Percentiles rank a stretch among this genome's conserved stretches.
These are phyloP conservation scores for Leishmania turanica DNA, from an alignment of 208 protist genomes.

Conservation along the genomic window DNA sequence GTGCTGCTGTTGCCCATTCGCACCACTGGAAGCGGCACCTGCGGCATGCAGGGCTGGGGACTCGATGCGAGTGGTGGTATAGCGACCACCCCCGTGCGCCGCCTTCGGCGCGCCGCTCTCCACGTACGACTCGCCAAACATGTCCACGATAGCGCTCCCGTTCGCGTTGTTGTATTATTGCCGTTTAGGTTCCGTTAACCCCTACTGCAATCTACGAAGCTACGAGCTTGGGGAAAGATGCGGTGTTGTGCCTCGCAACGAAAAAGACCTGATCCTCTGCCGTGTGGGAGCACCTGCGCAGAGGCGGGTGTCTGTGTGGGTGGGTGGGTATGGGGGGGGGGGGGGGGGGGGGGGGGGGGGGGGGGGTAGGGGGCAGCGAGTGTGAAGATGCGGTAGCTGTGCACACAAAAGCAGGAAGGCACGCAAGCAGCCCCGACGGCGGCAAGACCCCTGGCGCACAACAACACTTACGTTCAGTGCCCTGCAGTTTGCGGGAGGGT, in stretches of 20 bases:
- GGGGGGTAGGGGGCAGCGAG: background rate
- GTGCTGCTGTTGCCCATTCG: slow-evolving; percentile 1
- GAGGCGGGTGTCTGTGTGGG: background rate
- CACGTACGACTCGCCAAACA: slow-evolving; percentile 53
- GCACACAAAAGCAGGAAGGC: background rate
- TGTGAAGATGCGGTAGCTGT: background rate
- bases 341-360: too few species aligned
- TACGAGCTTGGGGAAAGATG: background rate
- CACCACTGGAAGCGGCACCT: slow-evolving; percentile 1
- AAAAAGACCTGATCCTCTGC: background rate
- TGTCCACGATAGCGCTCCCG: slow-evolving; percentile 1
- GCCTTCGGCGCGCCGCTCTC: slow-evolving; percentile 14
- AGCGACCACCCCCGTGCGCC: background rate
- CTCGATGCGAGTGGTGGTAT: background rate
- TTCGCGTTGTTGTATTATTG: too few species aligned
- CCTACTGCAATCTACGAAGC: background rate
- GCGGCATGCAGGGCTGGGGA: background rate
- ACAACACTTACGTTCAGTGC: background rate
- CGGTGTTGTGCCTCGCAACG: background rate
- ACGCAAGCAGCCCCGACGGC: background rate
- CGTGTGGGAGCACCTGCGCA: background rate
- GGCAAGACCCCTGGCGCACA: background rate
- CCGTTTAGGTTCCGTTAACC: background rate
- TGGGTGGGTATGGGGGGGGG: background rate
- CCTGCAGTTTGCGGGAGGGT: too few species aligned